Evolutionary conservation across 805 yeast genomes (phyloP).

Genomic region (Metschnikowia borealis): DNA sequence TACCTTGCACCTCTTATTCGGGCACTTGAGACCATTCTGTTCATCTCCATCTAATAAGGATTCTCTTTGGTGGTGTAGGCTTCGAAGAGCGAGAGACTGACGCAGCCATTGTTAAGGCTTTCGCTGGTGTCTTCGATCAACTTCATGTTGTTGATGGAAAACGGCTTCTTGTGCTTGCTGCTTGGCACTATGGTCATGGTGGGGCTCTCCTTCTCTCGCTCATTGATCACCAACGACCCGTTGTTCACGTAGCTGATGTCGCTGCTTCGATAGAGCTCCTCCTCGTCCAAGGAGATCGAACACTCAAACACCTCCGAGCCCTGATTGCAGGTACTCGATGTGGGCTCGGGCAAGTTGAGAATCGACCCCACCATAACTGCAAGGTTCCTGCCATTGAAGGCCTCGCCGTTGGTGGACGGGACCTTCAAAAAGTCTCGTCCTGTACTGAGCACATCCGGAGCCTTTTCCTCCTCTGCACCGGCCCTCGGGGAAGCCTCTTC

Average conservation of each 20-base stretch:
- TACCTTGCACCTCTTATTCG: too few relatives aligned
- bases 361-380: slow-evolving; percentile 15
- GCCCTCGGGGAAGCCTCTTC: slow-evolving; percentile 1
- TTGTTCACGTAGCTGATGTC: slow-evolving; percentile 33
- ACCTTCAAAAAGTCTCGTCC: background rate
- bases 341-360: slow-evolving; percentile 31
- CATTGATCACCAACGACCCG: slow-evolving; percentile 20
- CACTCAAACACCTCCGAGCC: slow-evolving; percentile 11
- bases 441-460: background rate
- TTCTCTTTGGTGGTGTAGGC: slow-evolving; percentile 41
- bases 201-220: slow-evolving; percentile 11
- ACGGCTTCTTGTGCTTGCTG: slow-evolving; percentile 14
- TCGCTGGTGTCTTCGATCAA: slow-evolving; percentile 34
- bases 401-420: slow-evolving; percentile 1
- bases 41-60: slow-evolving; percentile 17
- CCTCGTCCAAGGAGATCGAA: slow-evolving; percentile 23
- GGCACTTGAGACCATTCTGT: too few relatives aligned
- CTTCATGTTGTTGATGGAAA: slow-evolving; percentile 34
- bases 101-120: slow-evolving; percentile 41
- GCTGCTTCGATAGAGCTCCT: slow-evolving; percentile 29
- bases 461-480: background rate
- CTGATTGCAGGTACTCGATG: slow-evolving; percentile 19
- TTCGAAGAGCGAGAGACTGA: slow-evolving; percentile 38
- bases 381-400: background rate
- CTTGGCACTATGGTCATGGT: slow-evolving; percentile 11